Evolutionary conservation across 1,284 basidiomycete species (phyloP).

Genomic region (Ganoderma meredithae): DNA sequence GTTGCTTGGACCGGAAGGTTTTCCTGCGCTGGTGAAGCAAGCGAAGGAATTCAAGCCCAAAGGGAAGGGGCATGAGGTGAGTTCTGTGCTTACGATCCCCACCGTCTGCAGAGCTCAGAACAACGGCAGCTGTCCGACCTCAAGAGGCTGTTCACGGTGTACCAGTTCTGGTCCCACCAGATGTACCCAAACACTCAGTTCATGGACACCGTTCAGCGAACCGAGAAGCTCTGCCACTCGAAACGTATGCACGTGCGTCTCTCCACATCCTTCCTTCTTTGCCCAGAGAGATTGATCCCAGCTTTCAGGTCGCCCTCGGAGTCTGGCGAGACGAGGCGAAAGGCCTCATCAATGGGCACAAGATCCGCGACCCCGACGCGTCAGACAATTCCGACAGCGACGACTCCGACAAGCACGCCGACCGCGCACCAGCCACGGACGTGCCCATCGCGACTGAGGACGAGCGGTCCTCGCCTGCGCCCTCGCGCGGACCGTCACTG

Average conservation of each 20-base stretch:
- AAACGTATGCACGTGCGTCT: conserved; percentile 80
- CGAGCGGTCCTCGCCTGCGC: conserved; percentile 37
- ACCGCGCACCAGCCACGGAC: conserved; percentile 17
- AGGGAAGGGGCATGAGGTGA: conserved; percentile 91
- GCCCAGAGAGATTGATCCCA: conserved; percentile 10
- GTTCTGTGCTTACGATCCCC: conserved; percentile 29
- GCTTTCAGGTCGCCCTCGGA: conserved; percentile 65
- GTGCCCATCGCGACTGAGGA: conserved; percentile 38
- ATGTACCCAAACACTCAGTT: conserved; percentile 91
- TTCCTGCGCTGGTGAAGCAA: conserved; percentile 78
- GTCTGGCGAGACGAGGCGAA: conserved; percentile 80
- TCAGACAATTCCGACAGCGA: conserved; percentile 44
- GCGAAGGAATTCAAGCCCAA: conserved; percentile 79
- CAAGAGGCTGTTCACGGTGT: conserved; percentile 77
- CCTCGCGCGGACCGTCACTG: conserved; percentile 47
- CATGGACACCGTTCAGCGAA: conserved; percentile 78
- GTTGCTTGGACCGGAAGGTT: conserved; percentile 75
- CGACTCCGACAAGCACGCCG: conserved; percentile 33
- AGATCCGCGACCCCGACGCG: conserved; percentile 38
- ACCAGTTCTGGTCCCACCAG: conserved; percentile 92
- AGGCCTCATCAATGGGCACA: conserved; percentile 52
- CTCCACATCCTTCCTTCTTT: background rate
- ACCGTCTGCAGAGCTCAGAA: conserved; percentile 3
- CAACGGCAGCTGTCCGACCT: conserved; percentile 74
- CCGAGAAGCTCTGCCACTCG: conserved; percentile 88